Evolutionary conservation across 176 grass and related monocot species (phyloP), one percentile per base, ranked within the genome.

Genomic region (Triticum turgidum): DNA sequence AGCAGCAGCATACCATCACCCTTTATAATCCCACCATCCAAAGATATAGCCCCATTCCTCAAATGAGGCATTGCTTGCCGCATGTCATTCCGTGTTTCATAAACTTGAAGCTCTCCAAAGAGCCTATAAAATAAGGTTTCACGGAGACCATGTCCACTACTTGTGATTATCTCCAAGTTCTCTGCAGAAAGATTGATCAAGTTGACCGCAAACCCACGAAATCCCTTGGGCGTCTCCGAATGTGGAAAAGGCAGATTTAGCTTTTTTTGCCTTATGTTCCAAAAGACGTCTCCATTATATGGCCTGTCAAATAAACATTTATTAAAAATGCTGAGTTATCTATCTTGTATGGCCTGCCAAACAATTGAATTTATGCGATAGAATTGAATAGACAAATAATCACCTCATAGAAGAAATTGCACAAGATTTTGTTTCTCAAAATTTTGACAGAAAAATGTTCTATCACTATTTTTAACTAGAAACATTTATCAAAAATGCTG

Each of bases 51-150:
- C 35, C 78, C 85, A 87, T 18, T 62, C 3, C 65, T 82, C 32
- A 82, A 38, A 82, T 87, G 37, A 65, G 9, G 14, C 42, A 66
- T 65, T n/a, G 85, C 85, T 82, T 54, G 69, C 69, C 25, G 9
- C 85, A 87, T 87, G 14, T 87, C 69, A 0, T 65, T 27, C 41
- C 78, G 68, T 14, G 69, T 87, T 65, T 87, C 69, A 27, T 87
- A 87, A 49, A 87, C 85, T 75, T 87, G 85, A 74, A 87, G 78
- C 69, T 81, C 69, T 52, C 85, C 85, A 52, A 87, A 74, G 8
- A 87, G 78, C 80, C 78, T 81, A 81, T 81, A 87, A 27, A 87
- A 87, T 52, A 87, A 81, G 44, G 85, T 87, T 81, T 87, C 78
- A 82, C 85, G 85, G 69, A 87, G 78, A n/a, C 85, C 85, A 87